phyloP scores from a whole-genome alignment of 352 stramenopile genomes.

The Phytophthora palmivora region DNA sequence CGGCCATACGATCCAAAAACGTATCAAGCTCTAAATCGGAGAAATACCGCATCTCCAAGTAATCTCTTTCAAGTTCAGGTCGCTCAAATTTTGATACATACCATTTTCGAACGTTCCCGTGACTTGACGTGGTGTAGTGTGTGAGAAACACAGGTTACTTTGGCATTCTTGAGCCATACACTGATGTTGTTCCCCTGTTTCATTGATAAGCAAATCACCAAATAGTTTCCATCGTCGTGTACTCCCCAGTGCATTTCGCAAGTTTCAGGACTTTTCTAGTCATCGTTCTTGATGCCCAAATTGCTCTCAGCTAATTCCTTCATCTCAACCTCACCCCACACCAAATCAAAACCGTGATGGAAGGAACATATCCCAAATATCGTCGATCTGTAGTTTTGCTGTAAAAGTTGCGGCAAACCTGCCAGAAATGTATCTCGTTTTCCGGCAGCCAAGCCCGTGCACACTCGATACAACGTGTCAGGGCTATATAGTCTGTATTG shows the following conservation, averaged over 20 bases:
- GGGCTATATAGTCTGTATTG: constrained; percentile 39
- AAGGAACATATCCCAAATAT: too few relatives aligned
- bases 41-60: constrained; percentile 65
- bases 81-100: too few relatives aligned
- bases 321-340: too few relatives aligned
- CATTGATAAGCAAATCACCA: constrained; percentile 48
- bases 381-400: constrained; percentile 42
- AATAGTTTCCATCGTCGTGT: constrained; percentile 54
- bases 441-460: constrained; percentile 39
- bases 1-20: constrained; percentile 53
- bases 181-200: constrained; percentile 35
- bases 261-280: too few relatives aligned
- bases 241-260: constrained; percentile 37
- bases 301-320: too few relatives aligned
- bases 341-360: too few relatives aligned
- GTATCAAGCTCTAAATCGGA: constrained; percentile 51
- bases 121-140: too few relatives aligned
- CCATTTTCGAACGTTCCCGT: too few relatives aligned
- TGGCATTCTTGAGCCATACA: not conserved
- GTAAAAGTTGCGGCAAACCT: constrained; percentile 58
- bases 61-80: constrained; percentile 42
- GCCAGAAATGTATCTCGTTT: constrained; percentile 28
- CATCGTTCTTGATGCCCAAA: too few relatives aligned
- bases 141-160: too few relatives aligned
- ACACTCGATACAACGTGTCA: constrained; percentile 46